A percentile compares a stretch with the other conserved stretches of the same genome.
Conservation (phyloP, 2,329 filamentous ascomycete species). For the Cercospora berteroae region DNA sequence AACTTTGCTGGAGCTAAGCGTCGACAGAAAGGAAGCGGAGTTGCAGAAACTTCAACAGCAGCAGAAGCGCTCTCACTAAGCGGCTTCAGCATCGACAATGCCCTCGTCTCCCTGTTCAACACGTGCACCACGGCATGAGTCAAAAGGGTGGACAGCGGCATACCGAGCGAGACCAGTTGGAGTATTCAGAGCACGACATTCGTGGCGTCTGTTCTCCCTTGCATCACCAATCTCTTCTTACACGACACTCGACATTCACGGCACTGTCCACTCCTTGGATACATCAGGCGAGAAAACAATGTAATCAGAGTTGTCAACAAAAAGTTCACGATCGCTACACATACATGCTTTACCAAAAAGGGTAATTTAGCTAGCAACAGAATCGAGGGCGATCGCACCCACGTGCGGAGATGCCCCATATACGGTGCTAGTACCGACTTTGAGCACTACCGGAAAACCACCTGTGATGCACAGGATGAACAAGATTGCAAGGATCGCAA, state of each 20-base stretch:
- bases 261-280: neutral
- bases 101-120: neutral
- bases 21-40: slow-evolving; percentile 5
- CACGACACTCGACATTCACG: neutral
- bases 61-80: neutral
- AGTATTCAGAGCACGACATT: neutral
- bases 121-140: neutral
- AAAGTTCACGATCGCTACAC: neutral
- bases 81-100: neutral
- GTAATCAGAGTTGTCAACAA: neutral
- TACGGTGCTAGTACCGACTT: neutral
- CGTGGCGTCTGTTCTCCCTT: neutral
- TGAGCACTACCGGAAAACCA: neutral
- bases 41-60: neutral
- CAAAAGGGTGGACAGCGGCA: neutral
- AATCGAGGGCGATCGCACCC: neutral
- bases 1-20: neutral
- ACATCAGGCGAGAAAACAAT: neutral
- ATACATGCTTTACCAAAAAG: neutral
- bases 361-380: neutral
- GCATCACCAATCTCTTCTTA: neutral
- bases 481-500: neutral
- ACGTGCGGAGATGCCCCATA: neutral
- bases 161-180: neutral
- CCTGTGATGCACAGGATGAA: neutral